Conservation (phyloP, 176 grass and related monocot species). For the Panicum miliaceum region DNA sequence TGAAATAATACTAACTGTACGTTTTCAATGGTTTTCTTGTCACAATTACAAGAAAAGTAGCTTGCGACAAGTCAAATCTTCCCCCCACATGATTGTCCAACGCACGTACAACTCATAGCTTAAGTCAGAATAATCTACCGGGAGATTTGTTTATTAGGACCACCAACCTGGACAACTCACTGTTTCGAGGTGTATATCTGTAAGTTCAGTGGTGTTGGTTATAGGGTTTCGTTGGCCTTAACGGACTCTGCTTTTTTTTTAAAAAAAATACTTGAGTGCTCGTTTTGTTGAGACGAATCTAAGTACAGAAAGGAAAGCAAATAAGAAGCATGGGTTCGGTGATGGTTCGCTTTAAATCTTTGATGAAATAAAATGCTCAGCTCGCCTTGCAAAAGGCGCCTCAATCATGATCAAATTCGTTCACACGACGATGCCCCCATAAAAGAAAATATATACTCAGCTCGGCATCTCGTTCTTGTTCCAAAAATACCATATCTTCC, state of each 20-base stretch:
- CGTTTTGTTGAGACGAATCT: background rate
- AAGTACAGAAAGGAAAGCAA: background rate
- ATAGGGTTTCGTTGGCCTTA: background rate
- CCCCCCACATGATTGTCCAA: background rate
- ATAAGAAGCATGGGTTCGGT: background rate
- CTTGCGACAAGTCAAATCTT: background rate
- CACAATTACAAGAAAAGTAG: background rate
- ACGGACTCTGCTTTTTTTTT: background rate
- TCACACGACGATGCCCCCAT: background rate
- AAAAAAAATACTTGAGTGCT: background rate
- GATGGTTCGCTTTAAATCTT: background rate
- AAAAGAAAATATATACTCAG: background rate
- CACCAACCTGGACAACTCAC: background rate
- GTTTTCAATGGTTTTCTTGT: background rate
- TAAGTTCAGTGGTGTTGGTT: background rate
- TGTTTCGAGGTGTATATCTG: background rate
- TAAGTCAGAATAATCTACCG: background rate
- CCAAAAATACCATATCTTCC: background rate
- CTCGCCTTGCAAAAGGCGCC: background rate
- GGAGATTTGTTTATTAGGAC: background rate
- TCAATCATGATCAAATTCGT: background rate
- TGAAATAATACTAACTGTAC: background rate
- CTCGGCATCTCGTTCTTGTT: conserved; percentile 12
- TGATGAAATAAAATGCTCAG: background rate
- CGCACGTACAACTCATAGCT: background rate